These are phyloP conservation scores for Pholiota microspora DNA, from an alignment of 768 basidiomycete genomes.

Conservation along the genomic window DNA sequence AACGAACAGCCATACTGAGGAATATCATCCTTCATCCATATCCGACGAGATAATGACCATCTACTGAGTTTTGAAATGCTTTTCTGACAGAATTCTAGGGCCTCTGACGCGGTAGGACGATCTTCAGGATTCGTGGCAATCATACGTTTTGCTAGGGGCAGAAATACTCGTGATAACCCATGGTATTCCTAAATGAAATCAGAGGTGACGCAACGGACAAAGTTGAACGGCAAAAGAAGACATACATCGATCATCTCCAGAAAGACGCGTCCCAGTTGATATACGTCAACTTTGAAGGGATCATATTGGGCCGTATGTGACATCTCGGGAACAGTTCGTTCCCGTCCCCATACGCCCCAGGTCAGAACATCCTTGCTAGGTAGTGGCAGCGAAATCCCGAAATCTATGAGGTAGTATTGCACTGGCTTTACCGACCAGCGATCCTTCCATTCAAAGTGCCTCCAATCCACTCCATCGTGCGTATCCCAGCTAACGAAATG, in stretches of 20 bases:
- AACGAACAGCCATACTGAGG: neutral
- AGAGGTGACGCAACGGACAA: neutral
- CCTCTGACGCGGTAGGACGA: neutral
- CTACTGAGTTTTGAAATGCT: neutral
- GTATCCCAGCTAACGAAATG: conserved; percentile 3
- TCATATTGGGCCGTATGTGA: conserved; percentile 18
- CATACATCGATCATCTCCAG: neutral
- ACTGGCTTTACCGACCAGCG: conserved; percentile 22
- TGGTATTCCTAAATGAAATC: neutral
- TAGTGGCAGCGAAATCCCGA: conserved; percentile 16
- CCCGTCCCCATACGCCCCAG: conserved; percentile 17
- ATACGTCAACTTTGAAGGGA: conserved; percentile 28
- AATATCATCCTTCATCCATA: neutral
- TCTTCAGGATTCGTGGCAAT: neutral
- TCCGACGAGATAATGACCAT: neutral
- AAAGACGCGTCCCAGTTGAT: conserved; percentile 24
- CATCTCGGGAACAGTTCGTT: conserved; percentile 26
- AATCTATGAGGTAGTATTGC: conserved; percentile 28
- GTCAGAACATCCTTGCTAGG: neutral
- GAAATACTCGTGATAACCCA: neutral
- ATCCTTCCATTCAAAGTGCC: conserved; percentile 11
- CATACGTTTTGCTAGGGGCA: neutral
- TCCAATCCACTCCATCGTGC: neutral
- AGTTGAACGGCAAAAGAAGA: neutral
- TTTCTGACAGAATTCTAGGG: neutral